Evolutionary conservation across 352 stramenopile species (phyloP), one percentile per base, ranked within the genome.

Genomic region (Phytophthora lateralis): DNA sequence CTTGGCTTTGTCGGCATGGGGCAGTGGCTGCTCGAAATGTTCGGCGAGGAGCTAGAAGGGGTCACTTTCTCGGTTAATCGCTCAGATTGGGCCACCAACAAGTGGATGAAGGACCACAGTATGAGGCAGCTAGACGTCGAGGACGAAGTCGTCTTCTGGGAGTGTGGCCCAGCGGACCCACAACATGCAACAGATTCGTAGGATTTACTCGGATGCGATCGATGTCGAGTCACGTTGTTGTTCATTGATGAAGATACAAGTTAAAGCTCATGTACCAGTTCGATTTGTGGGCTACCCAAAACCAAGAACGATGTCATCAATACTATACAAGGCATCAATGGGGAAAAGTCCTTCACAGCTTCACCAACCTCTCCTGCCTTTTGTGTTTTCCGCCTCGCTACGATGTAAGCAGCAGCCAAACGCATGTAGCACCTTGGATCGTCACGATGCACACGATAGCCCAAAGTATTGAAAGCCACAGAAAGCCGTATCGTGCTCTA

Each of bases 301-400:
- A 14, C 11, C 11, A 37, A 4, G 10, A 38, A 38, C 32, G 32
- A 38, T 15, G 32, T n/a, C 32, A 4, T 9, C 26, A 29, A 29
- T 0, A 29, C 26, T 4, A 29, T 7, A 29, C 26, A 29, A 29
- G 26, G 27, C 27, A 32, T 32, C 7, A 11, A 32, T 32, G 27
- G 27, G 6, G 4, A 32, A 32, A 5, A 11, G 21, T 7, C 8
- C 27, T 11, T 32, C 6, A 32, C 27, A 32, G 11, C 35, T 42
- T n/a, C 26, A 15, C 32, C 32, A 82, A 80, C 57, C 48, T 73
- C 32, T 68, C 60, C 43, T 79, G 71, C 62, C 60, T 75, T 21
- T 10, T 42, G n/a, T 12, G 17, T n/a, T 42, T 5, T 42, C 17
- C 35, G 6, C 20, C 46, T 29, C 53, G 32, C 15, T 37, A 60